These are phyloP conservation scores for Zygoascus tannicola DNA, from an alignment of 805 yeast genomes.

Conservation along the genomic window DNA sequence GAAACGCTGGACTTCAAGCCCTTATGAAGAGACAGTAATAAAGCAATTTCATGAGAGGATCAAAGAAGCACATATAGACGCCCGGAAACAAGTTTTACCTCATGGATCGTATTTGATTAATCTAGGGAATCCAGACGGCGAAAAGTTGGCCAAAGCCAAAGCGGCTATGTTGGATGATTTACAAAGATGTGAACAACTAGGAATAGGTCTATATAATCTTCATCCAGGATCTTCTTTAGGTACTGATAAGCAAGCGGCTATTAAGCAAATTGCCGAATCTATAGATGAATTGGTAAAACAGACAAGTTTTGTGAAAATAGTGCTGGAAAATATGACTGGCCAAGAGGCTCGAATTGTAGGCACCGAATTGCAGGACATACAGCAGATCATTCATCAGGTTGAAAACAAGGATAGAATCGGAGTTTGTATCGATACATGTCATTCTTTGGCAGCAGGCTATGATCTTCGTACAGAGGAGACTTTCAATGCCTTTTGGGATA, in stretches of 20 bases:
- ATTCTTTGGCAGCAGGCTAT: slow-evolving; percentile 92
- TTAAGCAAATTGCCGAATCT: slow-evolving; percentile 62
- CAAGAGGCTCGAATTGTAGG: slow-evolving; percentile 84
- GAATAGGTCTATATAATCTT: slow-evolving; percentile 79
- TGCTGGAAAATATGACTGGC: slow-evolving; percentile 97
- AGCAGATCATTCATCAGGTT: slow-evolving; percentile 64
- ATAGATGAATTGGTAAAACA: slow-evolving; percentile 68
- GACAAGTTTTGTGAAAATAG: slow-evolving; percentile 75
- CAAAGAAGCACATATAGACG: slow-evolving; percentile 53
- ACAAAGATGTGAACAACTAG: slow-evolving; percentile 73
- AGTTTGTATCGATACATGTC: slow-evolving; percentile 94
- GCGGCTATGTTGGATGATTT: slow-evolving; percentile 79
- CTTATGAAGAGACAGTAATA: slow-evolving; percentile 57
- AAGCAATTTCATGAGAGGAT: slow-evolving; percentile 57
- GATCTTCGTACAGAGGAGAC: slow-evolving; percentile 57
- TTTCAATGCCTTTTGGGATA: slow-evolving; percentile 60
- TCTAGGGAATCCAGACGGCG: slow-evolving; percentile 80
- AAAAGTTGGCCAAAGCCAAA: slow-evolving; percentile 66
- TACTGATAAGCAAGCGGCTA: slow-evolving; percentile 57
- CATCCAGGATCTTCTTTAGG: slow-evolving; percentile 80
- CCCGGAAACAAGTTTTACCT: slow-evolving; percentile 65
- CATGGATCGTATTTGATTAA: slow-evolving; percentile 94
- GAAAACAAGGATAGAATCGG: slow-evolving; percentile 82
- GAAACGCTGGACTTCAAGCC: slow-evolving; percentile 83
- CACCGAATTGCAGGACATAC: slow-evolving; percentile 64